Conservation (phyloP, 2,329 filamentous ascomycete species). For the Parafenestella ontariensis region DNA sequence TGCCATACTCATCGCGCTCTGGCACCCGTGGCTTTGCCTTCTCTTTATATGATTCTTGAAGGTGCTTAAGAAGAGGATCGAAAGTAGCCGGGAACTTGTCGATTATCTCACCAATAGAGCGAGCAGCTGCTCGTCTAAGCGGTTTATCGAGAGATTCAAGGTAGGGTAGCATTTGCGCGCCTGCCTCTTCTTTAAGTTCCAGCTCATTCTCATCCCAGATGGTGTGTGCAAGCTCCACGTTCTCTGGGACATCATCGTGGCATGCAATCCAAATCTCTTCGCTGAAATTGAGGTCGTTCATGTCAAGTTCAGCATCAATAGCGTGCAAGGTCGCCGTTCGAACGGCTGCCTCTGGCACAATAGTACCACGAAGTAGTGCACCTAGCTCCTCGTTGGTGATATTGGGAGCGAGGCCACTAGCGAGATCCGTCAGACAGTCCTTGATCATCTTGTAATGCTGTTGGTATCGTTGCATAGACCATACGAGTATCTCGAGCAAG, state of each 20-base stretch:
- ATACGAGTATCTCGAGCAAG: conserved; percentile 74
- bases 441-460: conserved; percentile 96
- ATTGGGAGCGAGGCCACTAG: conserved; percentile 82
- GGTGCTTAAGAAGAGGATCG: conserved; percentile 65
- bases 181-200: conserved; percentile 69
- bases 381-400: conserved; percentile 75
- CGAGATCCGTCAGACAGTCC: conserved; percentile 87
- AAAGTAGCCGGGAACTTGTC: conserved; percentile 67
- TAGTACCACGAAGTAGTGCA: conserved; percentile 77
- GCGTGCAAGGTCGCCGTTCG: conserved; percentile 86
- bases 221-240: conserved; percentile 78
- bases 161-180: conserved; percentile 75
- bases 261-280: conserved; percentile 93
- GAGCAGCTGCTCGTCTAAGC: conserved; percentile 81
- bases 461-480: conserved; percentile 84
- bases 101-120: conserved; percentile 78
- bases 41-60: conserved; percentile 76
- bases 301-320: conserved; percentile 88
- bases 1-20: conserved; percentile 89
- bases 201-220: conserved; percentile 97
- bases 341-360: conserved; percentile 80
- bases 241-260: conserved; percentile 90
- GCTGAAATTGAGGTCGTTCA: conserved; percentile 84
- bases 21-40: conserved; percentile 83
- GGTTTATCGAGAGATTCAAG: conserved; percentile 80